phyloP scores from a whole-genome alignment of 1,284 basidiomycete genomes.

The Chalciporus sp. region DNA sequence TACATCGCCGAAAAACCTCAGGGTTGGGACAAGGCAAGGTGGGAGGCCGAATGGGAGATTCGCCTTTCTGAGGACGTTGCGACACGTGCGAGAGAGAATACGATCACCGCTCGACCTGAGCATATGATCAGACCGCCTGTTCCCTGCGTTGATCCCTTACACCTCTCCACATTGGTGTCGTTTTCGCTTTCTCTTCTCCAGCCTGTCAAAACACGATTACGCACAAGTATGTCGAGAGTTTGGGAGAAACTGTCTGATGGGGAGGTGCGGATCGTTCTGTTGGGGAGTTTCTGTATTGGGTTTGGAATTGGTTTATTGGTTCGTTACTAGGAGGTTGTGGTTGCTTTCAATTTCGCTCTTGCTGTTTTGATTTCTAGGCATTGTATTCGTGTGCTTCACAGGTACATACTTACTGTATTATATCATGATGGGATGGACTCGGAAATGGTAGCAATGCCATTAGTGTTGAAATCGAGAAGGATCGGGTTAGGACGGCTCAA shows the following conservation, averaged over 20 bases:
- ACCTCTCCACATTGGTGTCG: conserved; percentile 48
- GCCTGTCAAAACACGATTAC: conserved; percentile 22
- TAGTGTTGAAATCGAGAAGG: neutral
- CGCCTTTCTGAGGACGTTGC: conserved; percentile 61
- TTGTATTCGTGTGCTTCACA: neutral
- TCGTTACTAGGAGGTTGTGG: conserved; percentile 23
- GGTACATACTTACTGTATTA: neutral
- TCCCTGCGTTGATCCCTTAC: conserved; percentile 46
- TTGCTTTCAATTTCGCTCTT: neutral
- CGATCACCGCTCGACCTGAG: conserved; percentile 17
- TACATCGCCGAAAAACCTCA: conserved; percentile 26
- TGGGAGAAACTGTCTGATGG: conserved; percentile 29
- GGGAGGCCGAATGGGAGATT: conserved; percentile 66
- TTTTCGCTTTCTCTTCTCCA: conserved; percentile 50
- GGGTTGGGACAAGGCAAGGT: conserved; percentile 58
- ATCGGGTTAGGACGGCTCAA: conserved; percentile 32
- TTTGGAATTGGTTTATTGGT: conserved; percentile 34
- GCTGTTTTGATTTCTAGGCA: neutral
- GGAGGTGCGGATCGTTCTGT: conserved; percentile 30
- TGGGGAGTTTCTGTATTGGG: conserved; percentile 38
- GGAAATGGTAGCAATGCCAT: neutral
- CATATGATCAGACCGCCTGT: conserved; percentile 4
- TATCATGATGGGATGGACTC: neutral
- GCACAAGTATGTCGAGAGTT: conserved; percentile 15
- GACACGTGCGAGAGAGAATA: conserved; percentile 39